These are phyloP conservation scores for Aquilaria malaccensis DNA, from an alignment of 345 rosid genomes.

Conservation along the genomic window DNA sequence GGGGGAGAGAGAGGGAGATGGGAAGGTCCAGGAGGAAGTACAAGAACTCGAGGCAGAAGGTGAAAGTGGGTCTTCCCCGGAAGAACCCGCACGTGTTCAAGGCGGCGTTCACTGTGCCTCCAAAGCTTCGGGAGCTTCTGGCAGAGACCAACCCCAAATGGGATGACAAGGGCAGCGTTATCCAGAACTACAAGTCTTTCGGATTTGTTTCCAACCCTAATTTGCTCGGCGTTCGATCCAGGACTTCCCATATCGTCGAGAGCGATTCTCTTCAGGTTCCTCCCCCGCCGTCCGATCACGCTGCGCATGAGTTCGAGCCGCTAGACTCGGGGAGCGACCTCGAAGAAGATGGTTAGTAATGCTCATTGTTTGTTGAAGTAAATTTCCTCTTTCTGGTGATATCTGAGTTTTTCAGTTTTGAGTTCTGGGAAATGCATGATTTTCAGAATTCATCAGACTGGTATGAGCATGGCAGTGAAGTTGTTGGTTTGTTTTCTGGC, in stretches of 20 bases:
- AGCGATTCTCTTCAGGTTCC: conserved; percentile 65
- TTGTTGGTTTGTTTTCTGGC: too few species aligned
- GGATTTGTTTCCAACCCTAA: conserved; percentile 91
- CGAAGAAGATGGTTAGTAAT: conserved; percentile 71
- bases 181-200: conserved; percentile 78
- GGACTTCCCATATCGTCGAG: conserved; percentile 65
- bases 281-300: conserved; percentile 32
- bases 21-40: conserved; percentile 92
- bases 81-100: conserved; percentile 71
- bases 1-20: conserved; percentile 30
- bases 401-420: neutral
- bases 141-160: conserved; percentile 45
- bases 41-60: conserved; percentile 72
- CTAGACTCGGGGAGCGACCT: conserved; percentile 82
- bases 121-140: conserved; percentile 71
- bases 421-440: neutral
- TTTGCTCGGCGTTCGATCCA: conserved; percentile 61
- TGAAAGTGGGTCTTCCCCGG: conserved; percentile 73
- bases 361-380: neutral
- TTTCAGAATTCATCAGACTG: too few species aligned
- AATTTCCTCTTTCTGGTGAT: neutral
- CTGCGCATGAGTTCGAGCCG: conserved; percentile 40
- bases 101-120: conserved; percentile 77
- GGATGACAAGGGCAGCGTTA: conserved; percentile 82
- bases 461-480: too few species aligned